phyloP scores from a whole-genome alignment of 495 filamentous ascomycete genomes.

The Astrothelium subdiscretum region DNA sequence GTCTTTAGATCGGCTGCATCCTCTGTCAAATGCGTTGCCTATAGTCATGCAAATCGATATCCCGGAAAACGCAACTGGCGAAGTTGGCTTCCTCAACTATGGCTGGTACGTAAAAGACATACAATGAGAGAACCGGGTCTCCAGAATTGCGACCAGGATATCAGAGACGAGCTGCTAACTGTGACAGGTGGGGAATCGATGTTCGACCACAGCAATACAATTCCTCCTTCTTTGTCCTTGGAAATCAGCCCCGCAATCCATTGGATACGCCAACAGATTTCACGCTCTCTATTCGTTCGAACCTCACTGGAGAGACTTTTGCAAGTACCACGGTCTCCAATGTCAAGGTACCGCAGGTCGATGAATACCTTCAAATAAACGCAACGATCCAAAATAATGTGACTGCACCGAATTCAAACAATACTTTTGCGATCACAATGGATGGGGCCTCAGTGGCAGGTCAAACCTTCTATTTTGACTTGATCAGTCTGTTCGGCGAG shows the following conservation, averaged over 20 bases:
- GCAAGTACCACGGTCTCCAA: conserved; percentile 23
- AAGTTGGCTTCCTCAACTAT: conserved; percentile 20
- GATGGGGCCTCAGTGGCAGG: conserved; percentile 30
- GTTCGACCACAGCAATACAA: conserved; percentile 19
- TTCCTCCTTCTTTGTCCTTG: conserved; percentile 18
- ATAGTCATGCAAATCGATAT: conserved; percentile 14
- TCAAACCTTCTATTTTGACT: conserved; percentile 44
- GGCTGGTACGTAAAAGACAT: background rate
- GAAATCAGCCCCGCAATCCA: background rate
- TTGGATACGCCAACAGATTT: conserved; percentile 8
- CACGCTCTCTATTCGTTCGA: conserved; percentile 19
- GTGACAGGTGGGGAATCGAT: conserved; percentile 21
- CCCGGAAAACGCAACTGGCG: conserved; percentile 10
- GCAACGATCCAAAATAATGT: conserved; percentile 23
- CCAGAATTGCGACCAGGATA: background rate
- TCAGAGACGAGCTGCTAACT: background rate
- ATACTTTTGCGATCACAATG: conserved; percentile 52
- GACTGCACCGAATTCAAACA: conserved; percentile 46
- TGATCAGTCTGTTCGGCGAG: conserved; percentile 56
- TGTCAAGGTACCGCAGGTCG: conserved; percentile 11
- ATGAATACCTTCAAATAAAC: conserved; percentile 15
- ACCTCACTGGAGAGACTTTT: conserved; percentile 20
- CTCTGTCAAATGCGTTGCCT: conserved; percentile 16
- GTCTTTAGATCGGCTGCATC: conserved; percentile 12
- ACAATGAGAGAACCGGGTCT: background rate